Percentiles rank a stretch among this genome's conserved stretches.
phyloP scores from a whole-genome alignment of 2,329 filamentous ascomycete genomes.

The Coniosporium tulheliwenetii region DNA sequence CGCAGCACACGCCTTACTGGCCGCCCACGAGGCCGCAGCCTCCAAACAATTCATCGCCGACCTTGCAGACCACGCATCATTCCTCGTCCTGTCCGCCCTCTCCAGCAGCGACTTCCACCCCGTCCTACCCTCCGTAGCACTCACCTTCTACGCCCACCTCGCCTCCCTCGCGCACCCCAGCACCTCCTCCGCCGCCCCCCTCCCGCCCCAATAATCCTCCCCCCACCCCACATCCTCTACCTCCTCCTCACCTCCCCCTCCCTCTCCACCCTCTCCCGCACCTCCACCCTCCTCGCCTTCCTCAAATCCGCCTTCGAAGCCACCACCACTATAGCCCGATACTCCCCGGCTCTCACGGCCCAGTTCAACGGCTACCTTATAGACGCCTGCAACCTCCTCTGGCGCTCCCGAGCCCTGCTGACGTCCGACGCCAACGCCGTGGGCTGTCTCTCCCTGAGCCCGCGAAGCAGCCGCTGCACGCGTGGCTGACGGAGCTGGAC shows the following conservation, averaged over 20 bases:
- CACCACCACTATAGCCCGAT: constrained; percentile 24
- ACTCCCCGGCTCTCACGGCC: constrained; percentile 22
- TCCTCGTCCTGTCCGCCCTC: constrained; percentile 14
- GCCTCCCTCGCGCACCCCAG: constrained; percentile 27
- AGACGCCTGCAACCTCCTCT: constrained; percentile 74
- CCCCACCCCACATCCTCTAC: constrained; percentile 53
- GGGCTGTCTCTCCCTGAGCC: constrained; percentile 38
- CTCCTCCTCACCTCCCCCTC: constrained; percentile 51
- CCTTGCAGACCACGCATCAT: constrained; percentile 15
- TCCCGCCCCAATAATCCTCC: constrained; percentile 49
- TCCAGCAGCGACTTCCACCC: constrained; percentile 6
- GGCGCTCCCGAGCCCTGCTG: constrained; percentile 59
- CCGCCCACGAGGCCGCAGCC: too few relatives aligned
- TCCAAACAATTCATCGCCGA: too few relatives aligned
- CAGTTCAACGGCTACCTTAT: constrained; percentile 73
- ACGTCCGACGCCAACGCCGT: constrained; percentile 43
- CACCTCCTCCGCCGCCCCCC: neutral
- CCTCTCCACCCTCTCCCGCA: constrained; percentile 47
- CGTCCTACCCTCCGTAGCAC: constrained; percentile 32
- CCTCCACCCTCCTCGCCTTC: constrained; percentile 51
- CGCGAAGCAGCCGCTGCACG: constrained; percentile 23
- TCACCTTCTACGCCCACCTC: constrained; percentile 55
- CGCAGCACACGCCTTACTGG: too few relatives aligned
- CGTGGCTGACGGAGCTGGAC: constrained; percentile 24
- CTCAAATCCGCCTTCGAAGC: constrained; percentile 68